Base-by-base conservation (phyloP, 2,329 filamentous ascomycete genomes). In the Teratosphaeriaceae sp. region DNA sequence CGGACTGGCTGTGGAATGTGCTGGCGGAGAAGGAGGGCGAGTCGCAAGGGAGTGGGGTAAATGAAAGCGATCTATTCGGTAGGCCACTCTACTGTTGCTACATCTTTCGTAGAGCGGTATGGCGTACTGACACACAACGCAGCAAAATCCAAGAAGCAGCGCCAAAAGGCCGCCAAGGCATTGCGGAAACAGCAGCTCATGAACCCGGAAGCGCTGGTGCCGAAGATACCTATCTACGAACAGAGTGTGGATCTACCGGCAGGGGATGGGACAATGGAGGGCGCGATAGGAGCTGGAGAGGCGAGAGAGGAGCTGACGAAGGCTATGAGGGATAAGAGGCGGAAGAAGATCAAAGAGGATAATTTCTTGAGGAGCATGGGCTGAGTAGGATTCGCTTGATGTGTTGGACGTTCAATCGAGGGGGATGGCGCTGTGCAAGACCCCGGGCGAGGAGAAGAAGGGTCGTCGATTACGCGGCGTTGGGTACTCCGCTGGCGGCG, bases 81-180 rank as follows among this genome's bases (percentile, higher is more conserved):
- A 77, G 39, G 83, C n/a, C n/a, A n/a, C n/a, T n/a, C n/a, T n/a
- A n/a, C n/a, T n/a, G n/a, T n/a, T n/a, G n/a, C n/a, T n/a, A n/a
- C n/a, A n/a, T n/a, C n/a, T n/a, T n/a, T n/a, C n/a, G n/a, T n/a
- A n/a, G n/a, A n/a, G n/a, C n/a, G n/a, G n/a, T n/a, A n/a, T n/a
- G n/a, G n/a, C n/a, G n/a, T n/a, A n/a, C n/a, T n/a, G n/a, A n/a
- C n/a, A n/a, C n/a, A n/a, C n/a, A n/a, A n/a, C n/a, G 45, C 48
- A 88, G 84, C 85, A 46, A 92, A 92, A 76, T 89, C 84, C 21
- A 88, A 87, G 65, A 90, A 89, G 62, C 80, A 88, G 64, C 80
- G 86, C 47, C 75, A 79, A 44, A 62, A 83, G 43, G 86, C 86
- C 7, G 79, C 80, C 31, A 88, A 63, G 73, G 85, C 69, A 67